Base-by-base conservation (phyloP, 2,329 filamentous ascomycete genomes). In the Microdochium paspali region DNA sequence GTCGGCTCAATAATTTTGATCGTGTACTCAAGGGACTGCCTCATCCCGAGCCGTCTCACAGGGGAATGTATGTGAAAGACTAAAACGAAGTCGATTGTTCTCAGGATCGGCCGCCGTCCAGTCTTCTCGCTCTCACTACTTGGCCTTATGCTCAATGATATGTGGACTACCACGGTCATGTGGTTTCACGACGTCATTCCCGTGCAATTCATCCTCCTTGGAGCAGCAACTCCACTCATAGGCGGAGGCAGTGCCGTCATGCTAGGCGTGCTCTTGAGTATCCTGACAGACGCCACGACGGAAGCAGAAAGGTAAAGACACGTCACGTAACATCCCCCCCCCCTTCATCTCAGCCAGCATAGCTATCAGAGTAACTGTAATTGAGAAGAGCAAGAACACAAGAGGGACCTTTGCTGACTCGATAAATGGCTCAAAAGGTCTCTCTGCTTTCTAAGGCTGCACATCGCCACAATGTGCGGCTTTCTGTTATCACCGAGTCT, bases 381-480 rank as follows among this genome's bases (percentile, higher is more conserved):
- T n/a, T n/a, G n/a, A n/a, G n/a, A n/a, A n/a, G n/a, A n/a, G n/a
- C n/a, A n/a, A n/a, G n/a, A n/a, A n/a, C n/a, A n/a, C n/a, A n/a
- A n/a, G n/a, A n/a, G n/a, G n/a, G n/a, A n/a, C n/a, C n/a, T n/a
- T n/a, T n/a, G n/a, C n/a, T 24, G 21, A 48, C 12, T 50, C 25
- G 21, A 3, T 28, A 32, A n/a, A 10, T 28, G 45, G 31, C 6
- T 21, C 18, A n/a, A 3, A n/a, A 69, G 67, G 50, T 58, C 65
- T 5, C 60, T 66, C 25, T 54, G 58, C 21, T 69, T 69, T 54
- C 73, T 75, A 55, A 73, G 76, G 63, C 72, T 72, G 49, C 73
- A 75, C 7, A 73, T 78, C 3, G 68, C 72, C 5, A 76, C 62
- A 61, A 73, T 78, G 48, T 64, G 68, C 24, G 76, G 76, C 20